A percentile compares a stretch with the other conserved stretches of the same genome.
These are phyloP conservation scores for Dipsacomyces acuminosporus DNA, from an alignment of 371 early-diverging fungal genomes.

Conservation along the genomic window DNA sequence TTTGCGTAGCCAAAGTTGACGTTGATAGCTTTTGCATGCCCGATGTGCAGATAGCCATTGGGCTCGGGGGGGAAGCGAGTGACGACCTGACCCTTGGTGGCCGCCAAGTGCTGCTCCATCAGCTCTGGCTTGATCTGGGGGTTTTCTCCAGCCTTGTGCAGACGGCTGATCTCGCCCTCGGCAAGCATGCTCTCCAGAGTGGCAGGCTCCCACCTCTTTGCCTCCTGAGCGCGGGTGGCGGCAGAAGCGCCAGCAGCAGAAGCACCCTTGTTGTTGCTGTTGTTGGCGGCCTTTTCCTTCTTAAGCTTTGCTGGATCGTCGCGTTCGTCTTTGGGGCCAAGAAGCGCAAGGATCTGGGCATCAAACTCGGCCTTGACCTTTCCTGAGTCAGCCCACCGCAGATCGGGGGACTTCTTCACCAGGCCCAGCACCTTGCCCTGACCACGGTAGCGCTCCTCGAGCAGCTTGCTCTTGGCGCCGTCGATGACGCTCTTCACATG, in stretches of 20 bases:
- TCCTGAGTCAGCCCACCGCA: conserved; percentile 89
- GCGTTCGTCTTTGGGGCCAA: conserved; percentile 95
- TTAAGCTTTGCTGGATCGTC: conserved; percentile 69
- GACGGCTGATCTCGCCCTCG: conserved; percentile 85
- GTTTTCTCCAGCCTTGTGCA: conserved; percentile 98
- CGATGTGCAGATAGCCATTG: conserved; percentile 98
- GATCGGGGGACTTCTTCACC: conserved; percentile 59
- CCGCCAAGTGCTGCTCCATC: conserved; percentile 88
- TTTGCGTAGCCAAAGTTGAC: conserved; percentile 98
- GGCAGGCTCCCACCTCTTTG: conserved; percentile 27
- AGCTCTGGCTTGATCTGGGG: conserved; percentile 91
- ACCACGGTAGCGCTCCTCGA: conserved; percentile 75
- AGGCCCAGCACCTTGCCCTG: conserved; percentile 71
- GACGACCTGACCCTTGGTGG: conserved; percentile 91
- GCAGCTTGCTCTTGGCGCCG: conserved; percentile 63
- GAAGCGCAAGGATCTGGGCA: conserved; percentile 66
- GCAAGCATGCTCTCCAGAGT: conserved; percentile 63
- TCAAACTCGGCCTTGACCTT: conserved; percentile 84
- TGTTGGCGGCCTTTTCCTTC: conserved; percentile 49
- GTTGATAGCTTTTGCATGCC: conserved; percentile 99
- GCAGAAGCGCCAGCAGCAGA: conserved; percentile 7
- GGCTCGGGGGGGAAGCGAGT: conserved; percentile 99
- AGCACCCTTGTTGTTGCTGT: no score
- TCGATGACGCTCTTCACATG: conserved; percentile 58
- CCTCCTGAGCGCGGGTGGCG: conserved; percentile 38